Evolutionary conservation across 106 monocot species (phyloP).

Genomic region (Posidonia australis): DNA sequence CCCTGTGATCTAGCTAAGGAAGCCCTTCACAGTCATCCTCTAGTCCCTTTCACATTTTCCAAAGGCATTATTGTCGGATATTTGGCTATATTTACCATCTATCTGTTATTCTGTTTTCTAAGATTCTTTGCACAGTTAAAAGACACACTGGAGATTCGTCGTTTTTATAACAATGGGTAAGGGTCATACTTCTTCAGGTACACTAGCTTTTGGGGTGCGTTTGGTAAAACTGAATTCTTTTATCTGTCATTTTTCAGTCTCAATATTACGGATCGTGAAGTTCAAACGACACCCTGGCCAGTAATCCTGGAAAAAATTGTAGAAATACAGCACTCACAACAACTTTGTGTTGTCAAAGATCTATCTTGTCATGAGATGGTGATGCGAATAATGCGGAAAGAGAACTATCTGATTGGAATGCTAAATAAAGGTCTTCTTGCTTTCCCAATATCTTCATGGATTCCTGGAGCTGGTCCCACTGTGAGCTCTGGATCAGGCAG

Average conservation of each 20-base stretch:
- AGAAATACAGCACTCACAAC: constrained; percentile 51
- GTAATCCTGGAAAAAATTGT: constrained; percentile 77
- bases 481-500: constrained; percentile 31
- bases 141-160: constrained; percentile 55
- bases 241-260: constrained; percentile 39
- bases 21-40: constrained; percentile 73
- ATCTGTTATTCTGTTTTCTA: constrained; percentile 80
- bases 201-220: neutral
- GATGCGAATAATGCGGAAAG: constrained; percentile 98
- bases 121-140: constrained; percentile 86
- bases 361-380: constrained; percentile 86
- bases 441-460: constrained; percentile 66
- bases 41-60: constrained; percentile 71
- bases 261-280: constrained; percentile 75
- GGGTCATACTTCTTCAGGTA: neutral
- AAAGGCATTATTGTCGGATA: constrained; percentile 75
- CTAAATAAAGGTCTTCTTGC: constrained; percentile 89
- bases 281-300: constrained; percentile 83
- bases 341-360: constrained; percentile 90
- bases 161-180: constrained; percentile 72
- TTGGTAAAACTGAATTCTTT: neutral
- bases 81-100: constrained; percentile 63
- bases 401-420: constrained; percentile 98
- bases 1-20: constrained; percentile 79
- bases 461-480: constrained; percentile 85